A percentile compares a stretch with the other conserved stretches of the same genome.
Conservation (phyloP, 163 green algal genomes). For the Picocystis sp. region DNA sequence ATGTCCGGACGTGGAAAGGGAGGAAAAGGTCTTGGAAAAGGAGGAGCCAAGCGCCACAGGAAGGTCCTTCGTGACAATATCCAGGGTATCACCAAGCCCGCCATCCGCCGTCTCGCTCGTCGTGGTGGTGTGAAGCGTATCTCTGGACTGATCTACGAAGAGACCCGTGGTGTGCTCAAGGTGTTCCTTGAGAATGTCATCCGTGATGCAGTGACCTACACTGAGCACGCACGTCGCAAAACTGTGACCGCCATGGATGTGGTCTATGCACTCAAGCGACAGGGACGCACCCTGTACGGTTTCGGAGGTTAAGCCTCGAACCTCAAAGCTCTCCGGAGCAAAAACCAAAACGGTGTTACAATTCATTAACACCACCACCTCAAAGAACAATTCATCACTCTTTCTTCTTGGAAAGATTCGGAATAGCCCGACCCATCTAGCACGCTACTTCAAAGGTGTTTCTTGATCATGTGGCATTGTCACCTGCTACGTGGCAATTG, state of each 20-base stretch:
- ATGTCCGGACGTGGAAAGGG: conserved; percentile 53
- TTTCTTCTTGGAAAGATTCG: no score
- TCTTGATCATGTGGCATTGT: no score
- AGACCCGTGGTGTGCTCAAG: conserved; percentile 17
- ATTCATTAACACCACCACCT: no score
- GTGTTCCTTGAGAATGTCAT: conserved; percentile 39
- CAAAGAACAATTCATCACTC: no score
- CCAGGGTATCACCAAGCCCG: conserved; percentile 85
- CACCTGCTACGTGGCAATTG: no score
- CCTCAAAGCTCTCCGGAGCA: no score
- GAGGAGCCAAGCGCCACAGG: conserved; percentile 77
- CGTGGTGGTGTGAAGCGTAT: conserved; percentile 3
- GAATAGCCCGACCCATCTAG: no score
- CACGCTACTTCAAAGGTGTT: no score
- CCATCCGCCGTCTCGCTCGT: conserved; percentile 39
- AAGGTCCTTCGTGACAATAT: conserved; percentile 93
- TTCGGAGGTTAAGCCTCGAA: conserved; percentile 25
- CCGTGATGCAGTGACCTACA: conserved; percentile 85
- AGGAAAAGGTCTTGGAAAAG: conserved; percentile 84
- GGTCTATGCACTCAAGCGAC: conserved; percentile 93
- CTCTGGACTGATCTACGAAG: conserved; percentile 11
- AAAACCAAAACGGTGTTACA: no score
- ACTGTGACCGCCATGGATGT: conserved; percentile 86
- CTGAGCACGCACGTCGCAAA: conserved; percentile 84
- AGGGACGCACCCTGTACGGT: conserved; percentile 69